Base-by-base conservation (phyloP, 345 rosid species). In the Rhizophora apiculata region DNA sequence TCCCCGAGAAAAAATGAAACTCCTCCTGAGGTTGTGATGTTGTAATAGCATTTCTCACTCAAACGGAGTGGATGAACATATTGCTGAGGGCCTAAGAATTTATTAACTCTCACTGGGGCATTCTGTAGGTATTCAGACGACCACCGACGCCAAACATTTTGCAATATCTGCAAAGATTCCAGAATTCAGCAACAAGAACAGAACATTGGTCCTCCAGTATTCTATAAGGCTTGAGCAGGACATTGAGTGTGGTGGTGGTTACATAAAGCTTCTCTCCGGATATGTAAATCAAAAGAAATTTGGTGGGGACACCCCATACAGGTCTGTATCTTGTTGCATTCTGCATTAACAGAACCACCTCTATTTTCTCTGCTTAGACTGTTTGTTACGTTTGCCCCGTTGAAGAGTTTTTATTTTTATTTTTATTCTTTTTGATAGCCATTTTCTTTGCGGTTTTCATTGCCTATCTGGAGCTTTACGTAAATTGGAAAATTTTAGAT, bases 221-320 rank as follows among this genome's bases (percentile, higher is more conserved):
- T 91, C 97, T 2, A 80, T 94, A 70, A 92, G 85, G 76, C 55
- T 88, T 60, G 96, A 94, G 79, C 99, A 94, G 82, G 90, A 94
- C 72, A 89, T 94, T 52, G 97, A 94, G 76, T 94, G 99, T 73
- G 99, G 98, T 8, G 98, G 98, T 24, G 97, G 93, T 57, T 91
- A 94, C 82, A 87, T 94, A 68, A 91, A 94, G 85, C 96, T 94
- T 74, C 92, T 77, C 66, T 94, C 97, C n/a, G 93, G 93, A 32
- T 91, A 84, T 73, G 97, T 94, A 36, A 94, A 91, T 81, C 98
- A 94, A 76, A 94, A 94, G 84, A 93, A 91, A 77, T 94, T 86
- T 82, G 98, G 98, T 54, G 98, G 98, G n/a, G 98, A 94, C 76
- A 88, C 98, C 62, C 98, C 98, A 63, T 94, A 89, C 79, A 89